phyloP scores from a whole-genome alignment of 306 rosid genomes.

The Urtica urens region DNA sequence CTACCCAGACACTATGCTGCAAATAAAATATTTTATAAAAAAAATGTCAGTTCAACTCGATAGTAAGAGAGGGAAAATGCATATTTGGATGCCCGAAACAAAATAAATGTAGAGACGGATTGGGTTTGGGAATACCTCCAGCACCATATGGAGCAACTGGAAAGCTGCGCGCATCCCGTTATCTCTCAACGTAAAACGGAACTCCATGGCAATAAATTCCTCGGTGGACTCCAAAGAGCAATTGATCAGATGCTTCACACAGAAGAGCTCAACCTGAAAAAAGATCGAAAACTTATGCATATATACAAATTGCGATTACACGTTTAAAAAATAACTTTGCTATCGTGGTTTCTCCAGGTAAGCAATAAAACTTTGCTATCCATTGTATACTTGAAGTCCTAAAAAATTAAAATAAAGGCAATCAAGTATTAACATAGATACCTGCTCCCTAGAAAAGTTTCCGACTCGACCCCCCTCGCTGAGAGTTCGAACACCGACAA shows the following conservation, averaged over 20 bases:
- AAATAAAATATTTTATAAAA: slow-evolving; percentile 16
- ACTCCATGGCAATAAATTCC: slow-evolving; percentile 96
- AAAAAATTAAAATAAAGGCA: too few species aligned
- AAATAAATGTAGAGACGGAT: background rate
- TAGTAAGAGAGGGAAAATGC: background rate
- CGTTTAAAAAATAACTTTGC: background rate
- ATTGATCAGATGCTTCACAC: slow-evolving; percentile 90
- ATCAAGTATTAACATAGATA: slow-evolving; percentile 15
- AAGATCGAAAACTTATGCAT: background rate
- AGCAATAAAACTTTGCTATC: background rate
- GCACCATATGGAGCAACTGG: slow-evolving; percentile 97
- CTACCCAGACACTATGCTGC: slow-evolving; percentile 99
- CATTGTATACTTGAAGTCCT: too few species aligned
- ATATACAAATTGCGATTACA: background rate
- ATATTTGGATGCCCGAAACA: background rate
- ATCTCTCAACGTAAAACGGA: slow-evolving; percentile 92
- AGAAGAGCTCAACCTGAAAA: slow-evolving; percentile 87
- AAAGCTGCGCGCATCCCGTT: slow-evolving; percentile 98
- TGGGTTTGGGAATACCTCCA: slow-evolving; percentile 63
- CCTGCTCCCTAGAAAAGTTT: slow-evolving; percentile 96
- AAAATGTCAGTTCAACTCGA: too few species aligned
- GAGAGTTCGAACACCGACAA: slow-evolving; percentile 96
- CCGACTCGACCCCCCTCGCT: slow-evolving; percentile 99
- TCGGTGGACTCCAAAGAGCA: slow-evolving; percentile 98
- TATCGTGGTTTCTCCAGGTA: background rate